Conservation (phyloP, 2,329 filamentous ascomycete genomes). For the Hypomyces perniciosus region DNA sequence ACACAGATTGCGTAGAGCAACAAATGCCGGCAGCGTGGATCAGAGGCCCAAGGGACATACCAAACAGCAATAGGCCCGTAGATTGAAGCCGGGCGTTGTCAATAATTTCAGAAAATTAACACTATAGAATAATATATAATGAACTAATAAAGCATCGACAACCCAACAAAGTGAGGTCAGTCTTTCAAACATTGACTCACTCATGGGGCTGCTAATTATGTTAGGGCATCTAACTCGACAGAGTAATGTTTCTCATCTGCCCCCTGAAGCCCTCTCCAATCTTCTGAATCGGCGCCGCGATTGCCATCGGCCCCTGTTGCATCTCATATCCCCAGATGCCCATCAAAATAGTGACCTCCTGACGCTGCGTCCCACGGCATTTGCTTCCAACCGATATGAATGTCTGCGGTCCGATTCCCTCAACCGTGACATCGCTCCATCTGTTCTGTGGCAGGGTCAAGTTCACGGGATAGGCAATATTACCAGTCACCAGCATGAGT, state of each 20-base stretch:
- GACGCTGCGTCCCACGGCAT: neutral
- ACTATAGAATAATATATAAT: too few species aligned
- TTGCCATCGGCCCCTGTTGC: conserved; percentile 9
- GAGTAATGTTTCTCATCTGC: conserved; percentile 9
- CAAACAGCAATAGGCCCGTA: too few species aligned
- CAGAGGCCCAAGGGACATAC: too few species aligned
- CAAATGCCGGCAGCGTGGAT: too few species aligned
- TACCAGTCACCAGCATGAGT: conserved; percentile 11
- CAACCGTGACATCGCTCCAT: conserved; percentile 13
- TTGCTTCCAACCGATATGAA: conserved; percentile 7
- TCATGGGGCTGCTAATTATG: too few species aligned
- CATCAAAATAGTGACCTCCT: conserved; percentile 13
- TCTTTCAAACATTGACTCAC: too few species aligned
- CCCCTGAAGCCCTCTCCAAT: conserved; percentile 10
- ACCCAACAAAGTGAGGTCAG: too few species aligned
- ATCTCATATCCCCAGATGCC: conserved; percentile 13
- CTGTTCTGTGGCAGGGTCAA: conserved; percentile 9
- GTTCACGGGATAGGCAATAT: conserved; percentile 12
- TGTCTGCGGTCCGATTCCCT: conserved; percentile 6
- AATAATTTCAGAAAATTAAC: too few species aligned
- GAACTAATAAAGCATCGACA: too few species aligned
- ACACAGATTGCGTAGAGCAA: too few species aligned
- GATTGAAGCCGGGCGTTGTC: too few species aligned
- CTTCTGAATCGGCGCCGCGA: conserved; percentile 8
- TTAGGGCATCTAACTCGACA: neutral